Evolutionary conservation across 2,329 filamentous ascomycete genomes (phyloP).

Genomic region (Hypomyces perniciosus): DNA sequence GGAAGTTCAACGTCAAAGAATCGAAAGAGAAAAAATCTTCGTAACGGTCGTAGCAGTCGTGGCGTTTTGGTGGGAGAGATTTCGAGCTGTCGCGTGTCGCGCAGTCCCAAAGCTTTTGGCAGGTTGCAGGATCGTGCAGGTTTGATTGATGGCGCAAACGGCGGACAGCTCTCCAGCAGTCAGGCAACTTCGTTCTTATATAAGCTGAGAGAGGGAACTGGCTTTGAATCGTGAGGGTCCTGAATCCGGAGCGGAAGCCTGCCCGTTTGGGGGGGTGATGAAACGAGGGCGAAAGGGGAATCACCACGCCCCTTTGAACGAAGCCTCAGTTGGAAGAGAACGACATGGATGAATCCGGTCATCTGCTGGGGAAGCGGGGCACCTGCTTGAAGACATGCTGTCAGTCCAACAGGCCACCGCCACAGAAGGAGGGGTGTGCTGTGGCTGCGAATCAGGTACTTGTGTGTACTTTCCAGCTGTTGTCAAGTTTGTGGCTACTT

Average conservation of each 20-base stretch:
- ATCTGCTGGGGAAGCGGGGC: constrained; percentile 12
- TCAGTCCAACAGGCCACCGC: not conserved
- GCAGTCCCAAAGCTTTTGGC: not conserved
- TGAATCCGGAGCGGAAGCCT: not conserved
- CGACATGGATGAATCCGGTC: constrained; percentile 5
- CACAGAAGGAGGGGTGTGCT: constrained; percentile 10
- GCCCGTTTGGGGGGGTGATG: not conserved
- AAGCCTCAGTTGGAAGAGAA: constrained; percentile 3
- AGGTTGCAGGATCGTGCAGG: not conserved
- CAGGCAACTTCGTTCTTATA: too few species aligned
- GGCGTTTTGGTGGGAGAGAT: constrained; percentile 14
- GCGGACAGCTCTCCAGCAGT: not conserved
- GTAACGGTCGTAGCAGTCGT: constrained; percentile 24
- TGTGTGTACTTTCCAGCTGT: too few species aligned
- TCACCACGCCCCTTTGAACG: constrained; percentile 8
- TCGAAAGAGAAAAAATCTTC: constrained; percentile 17
- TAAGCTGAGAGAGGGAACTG: not conserved
- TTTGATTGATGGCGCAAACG: not conserved
- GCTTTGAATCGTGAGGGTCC: not conserved
- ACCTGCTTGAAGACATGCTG: not conserved
- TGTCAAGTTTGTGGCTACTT: too few species aligned
- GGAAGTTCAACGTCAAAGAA: not conserved
- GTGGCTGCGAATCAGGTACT: not conserved
- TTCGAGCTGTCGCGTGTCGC: not conserved
- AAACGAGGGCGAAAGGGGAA: not conserved